These are phyloP conservation scores for Tolypocladium ophioglossoides DNA, from an alignment of 2,329 filamentous ascomycete genomes.

Conservation along the genomic window DNA sequence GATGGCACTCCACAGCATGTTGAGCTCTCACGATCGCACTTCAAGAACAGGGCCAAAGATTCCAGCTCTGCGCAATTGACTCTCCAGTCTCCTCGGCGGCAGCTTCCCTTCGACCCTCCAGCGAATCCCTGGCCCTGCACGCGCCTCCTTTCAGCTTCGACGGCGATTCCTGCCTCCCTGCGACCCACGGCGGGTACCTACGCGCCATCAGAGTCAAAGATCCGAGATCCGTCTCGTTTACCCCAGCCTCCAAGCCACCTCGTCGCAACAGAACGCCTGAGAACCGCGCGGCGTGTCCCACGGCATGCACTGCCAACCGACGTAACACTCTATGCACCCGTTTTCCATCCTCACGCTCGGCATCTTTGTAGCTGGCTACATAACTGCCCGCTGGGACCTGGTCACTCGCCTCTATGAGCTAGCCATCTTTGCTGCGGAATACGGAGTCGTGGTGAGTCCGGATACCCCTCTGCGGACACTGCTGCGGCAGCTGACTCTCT, in stretches of 20 bases:
- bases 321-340: constrained; percentile 75
- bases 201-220: background rate
- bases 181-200: background rate
- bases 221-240: background rate
- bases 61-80: background rate
- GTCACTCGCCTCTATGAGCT: constrained; percentile 95
- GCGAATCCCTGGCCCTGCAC: background rate
- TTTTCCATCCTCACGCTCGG: constrained; percentile 92
- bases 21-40: constrained; percentile 1
- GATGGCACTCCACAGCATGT: constrained; percentile 1
- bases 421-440: constrained; percentile 93
- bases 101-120: background rate
- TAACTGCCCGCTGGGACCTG: constrained; percentile 97
- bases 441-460: constrained; percentile 80
- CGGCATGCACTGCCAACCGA: constrained; percentile 32
- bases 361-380: constrained; percentile 99
- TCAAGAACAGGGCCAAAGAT: background rate
- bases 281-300: constrained; percentile 4
- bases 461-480: background rate
- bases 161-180: background rate
- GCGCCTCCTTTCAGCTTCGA: background rate
- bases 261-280: background rate
- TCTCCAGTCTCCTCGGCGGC: background rate
- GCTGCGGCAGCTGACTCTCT: background rate
- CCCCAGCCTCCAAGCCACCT: background rate